Percentiles rank a stretch among this genome's conserved stretches.
These are phyloP conservation scores for Saururus chinensis DNA, from an alignment of 164 flowering plant species.

Conservation along the genomic window DNA sequence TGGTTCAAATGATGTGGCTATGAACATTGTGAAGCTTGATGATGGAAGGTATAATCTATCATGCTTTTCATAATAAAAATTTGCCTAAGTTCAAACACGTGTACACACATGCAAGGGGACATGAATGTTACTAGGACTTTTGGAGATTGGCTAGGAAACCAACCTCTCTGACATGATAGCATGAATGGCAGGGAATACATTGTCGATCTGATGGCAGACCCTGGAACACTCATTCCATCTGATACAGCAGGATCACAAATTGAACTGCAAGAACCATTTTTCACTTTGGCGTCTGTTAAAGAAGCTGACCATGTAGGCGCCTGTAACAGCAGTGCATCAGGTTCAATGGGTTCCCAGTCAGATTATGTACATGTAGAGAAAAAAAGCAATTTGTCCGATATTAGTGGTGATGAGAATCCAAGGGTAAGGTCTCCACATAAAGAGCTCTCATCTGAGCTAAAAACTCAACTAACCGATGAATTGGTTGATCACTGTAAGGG, in stretches of 20 bases:
- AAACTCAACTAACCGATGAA: constrained; percentile 9
- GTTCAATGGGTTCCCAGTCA: constrained; percentile 37
- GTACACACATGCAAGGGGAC: not conserved
- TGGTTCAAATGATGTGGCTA: constrained; percentile 76
- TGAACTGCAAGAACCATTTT: constrained; percentile 39
- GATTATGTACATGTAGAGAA: constrained; percentile 31
- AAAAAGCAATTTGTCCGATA: constrained; percentile 16
- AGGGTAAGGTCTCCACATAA: constrained; percentile 7
- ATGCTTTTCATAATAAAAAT: no score
- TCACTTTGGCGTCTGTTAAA: constrained; percentile 33
- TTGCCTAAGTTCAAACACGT: not conserved
- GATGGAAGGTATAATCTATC: constrained; percentile 58
- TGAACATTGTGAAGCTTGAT: constrained; percentile 70
- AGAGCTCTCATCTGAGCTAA: constrained; percentile 11
- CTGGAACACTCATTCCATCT: constrained; percentile 94
- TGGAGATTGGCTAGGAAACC: not conserved
- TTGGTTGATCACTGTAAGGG: constrained; percentile 8
- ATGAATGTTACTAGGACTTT: not conserved
- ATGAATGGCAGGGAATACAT: constrained; percentile 75
- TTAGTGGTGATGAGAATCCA: constrained; percentile 7
- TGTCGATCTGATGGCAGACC: constrained; percentile 93
- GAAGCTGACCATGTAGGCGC: constrained; percentile 39
- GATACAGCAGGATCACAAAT: constrained; percentile 58
- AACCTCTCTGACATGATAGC: not conserved
- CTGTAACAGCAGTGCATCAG: constrained; percentile 43